Conservation (phyloP, 75 land plant genomes). For the Ceratopteris richardii region DNA sequence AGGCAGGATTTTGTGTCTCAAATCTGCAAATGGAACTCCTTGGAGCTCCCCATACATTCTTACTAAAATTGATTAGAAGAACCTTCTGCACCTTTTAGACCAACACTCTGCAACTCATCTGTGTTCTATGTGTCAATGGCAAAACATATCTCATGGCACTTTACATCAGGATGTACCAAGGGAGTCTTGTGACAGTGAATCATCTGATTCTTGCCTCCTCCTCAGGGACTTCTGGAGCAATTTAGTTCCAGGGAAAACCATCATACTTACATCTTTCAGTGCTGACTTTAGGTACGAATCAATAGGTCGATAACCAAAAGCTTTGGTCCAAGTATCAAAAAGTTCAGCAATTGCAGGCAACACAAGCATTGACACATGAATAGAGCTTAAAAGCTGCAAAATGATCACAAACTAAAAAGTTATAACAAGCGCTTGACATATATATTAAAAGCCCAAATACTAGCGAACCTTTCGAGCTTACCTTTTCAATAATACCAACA, state of each 20-base stretch:
- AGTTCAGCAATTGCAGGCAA: conserved; percentile 79
- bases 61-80: too few relatives aligned
- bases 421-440: not conserved
- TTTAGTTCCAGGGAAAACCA: conserved; percentile 68
- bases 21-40: too few relatives aligned
- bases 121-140: too few relatives aligned
- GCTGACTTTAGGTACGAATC: conserved; percentile 36
- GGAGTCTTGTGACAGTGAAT: too few relatives aligned
- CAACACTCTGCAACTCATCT: too few relatives aligned
- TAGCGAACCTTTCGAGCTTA: conserved; percentile 9
- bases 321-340: conserved; percentile 55
- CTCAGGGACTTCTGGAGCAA: conserved; percentile 55
- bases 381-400: conserved; percentile 42
- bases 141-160: too few relatives aligned
- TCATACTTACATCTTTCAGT: conserved; percentile 49
- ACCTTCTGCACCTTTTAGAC: too few relatives aligned
- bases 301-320: conserved; percentile 58
- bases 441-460: not conserved
- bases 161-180: too few relatives aligned
- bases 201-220: not conserved
- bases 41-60: too few relatives aligned
- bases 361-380: conserved; percentile 50
- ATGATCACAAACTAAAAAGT: not conserved
- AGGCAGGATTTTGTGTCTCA: too few relatives aligned
- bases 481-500: conserved; percentile 56